phyloP scores from a whole-genome alignment of 345 rosid genomes.

The Hibiscus mutabilis region DNA sequence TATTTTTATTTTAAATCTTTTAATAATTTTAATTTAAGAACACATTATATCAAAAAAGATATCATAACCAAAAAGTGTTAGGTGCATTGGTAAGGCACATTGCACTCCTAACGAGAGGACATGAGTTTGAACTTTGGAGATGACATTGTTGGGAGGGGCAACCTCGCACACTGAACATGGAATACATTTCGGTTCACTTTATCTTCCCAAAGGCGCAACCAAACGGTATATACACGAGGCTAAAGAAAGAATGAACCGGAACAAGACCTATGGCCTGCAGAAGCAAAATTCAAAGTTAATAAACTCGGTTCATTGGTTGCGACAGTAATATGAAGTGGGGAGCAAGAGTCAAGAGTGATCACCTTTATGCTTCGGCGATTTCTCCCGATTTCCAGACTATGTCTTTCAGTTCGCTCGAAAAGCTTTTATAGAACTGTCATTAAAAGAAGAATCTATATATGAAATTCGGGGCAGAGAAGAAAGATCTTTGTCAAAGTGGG shows the following conservation, averaged over 20 bases:
- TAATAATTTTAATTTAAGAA: no score
- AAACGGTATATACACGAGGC: background rate
- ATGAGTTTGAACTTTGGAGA: no score
- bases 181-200: background rate
- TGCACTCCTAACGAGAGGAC: no score
- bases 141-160: no score
- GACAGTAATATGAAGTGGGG: background rate
- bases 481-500: background rate
- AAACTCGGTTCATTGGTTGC: background rate
- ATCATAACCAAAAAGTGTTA: no score
- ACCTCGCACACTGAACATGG: no score
- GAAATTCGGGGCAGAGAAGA: background rate
- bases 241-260: background rate
- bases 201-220: background rate
- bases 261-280: background rate
- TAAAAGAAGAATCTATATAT: background rate
- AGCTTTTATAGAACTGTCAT: slow-evolving; percentile 74
- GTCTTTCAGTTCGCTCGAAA: slow-evolving; percentile 71
- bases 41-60: no score
- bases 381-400: slow-evolving; percentile 72
- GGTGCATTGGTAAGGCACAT: no score
- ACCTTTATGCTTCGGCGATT: slow-evolving; percentile 34
- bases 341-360: slow-evolving; percentile 22
- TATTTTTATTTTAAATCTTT: no score
- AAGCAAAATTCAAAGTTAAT: background rate